Percentiles rank a stretch among this genome's conserved stretches.
These are phyloP conservation scores for Hypoxylon sp. DNA, from an alignment of 2,329 filamentous ascomycete genomes.

Conservation along the genomic window DNA sequence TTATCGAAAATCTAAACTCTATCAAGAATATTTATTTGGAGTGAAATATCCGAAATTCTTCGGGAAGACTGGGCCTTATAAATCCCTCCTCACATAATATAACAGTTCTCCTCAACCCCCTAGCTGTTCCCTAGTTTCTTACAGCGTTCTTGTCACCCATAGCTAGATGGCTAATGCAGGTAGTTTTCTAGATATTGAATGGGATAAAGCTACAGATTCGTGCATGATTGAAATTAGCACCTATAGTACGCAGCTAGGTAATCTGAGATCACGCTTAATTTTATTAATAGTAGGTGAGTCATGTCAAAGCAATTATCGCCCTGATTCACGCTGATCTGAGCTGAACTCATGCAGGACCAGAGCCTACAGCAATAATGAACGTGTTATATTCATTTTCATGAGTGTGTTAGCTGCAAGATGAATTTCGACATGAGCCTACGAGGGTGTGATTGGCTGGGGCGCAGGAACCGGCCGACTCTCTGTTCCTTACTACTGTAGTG, in stretches of 20 bases:
- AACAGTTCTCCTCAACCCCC: background rate
- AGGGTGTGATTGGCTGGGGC: background rate
- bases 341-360: background rate
- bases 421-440: background rate
- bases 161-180: background rate
- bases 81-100: no score
- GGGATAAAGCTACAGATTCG: background rate
- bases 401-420: background rate
- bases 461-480: background rate
- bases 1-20: conserved; percentile 31
- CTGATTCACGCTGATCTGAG: background rate
- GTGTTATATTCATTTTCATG: background rate
- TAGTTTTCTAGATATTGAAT: background rate
- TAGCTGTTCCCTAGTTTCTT: background rate
- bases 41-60: background rate
- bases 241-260: background rate
- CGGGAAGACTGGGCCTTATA: no score
- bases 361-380: background rate
- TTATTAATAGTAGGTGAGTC: background rate
- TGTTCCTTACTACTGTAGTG: background rate
- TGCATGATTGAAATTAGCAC: background rate
- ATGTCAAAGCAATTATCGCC: background rate
- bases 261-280: background rate
- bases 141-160: background rate
- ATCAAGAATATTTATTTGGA: background rate